Conservation (phyloP, 2,329 filamentous ascomycete species). For the Reticulascus tulasneorum region DNA sequence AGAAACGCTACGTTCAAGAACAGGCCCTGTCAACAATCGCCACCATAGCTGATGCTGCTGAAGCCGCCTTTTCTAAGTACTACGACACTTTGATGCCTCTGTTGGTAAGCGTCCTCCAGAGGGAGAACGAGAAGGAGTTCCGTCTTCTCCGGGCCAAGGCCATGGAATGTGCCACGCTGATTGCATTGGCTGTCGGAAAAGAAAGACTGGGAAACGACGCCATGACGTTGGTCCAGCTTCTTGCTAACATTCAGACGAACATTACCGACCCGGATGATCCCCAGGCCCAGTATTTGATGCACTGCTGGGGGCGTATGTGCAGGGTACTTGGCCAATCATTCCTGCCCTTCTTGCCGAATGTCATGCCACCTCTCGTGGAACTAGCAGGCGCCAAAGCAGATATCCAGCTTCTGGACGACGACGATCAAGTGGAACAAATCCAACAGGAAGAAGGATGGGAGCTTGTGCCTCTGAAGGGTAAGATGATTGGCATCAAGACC, state of each 20-base stretch:
- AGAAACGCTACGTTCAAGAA: conserved; percentile 95
- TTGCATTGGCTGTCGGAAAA: conserved; percentile 91
- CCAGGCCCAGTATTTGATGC: conserved; percentile 93
- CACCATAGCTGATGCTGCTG: conserved; percentile 96
- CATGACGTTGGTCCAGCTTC: conserved; percentile 77
- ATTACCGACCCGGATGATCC: conserved; percentile 92
- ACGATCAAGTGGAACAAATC: conserved; percentile 87
- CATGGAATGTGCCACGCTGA: conserved; percentile 97
- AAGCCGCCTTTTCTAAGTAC: conserved; percentile 91
- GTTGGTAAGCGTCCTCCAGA: conserved; percentile 81
- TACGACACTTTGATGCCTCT: conserved; percentile 96
- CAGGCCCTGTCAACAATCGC: conserved; percentile 97
- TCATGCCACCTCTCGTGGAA: conserved; percentile 91
- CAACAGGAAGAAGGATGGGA: conserved; percentile 98
- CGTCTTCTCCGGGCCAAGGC: conserved; percentile 89
- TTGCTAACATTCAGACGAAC: conserved; percentile 80
- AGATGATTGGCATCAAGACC: conserved; percentile 97
- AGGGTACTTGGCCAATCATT: conserved; percentile 88
- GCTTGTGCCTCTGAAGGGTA: conserved; percentile 91
- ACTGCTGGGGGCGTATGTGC: conserved; percentile 99
- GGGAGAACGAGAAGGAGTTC: conserved; percentile 92
- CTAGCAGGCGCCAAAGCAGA: conserved; percentile 94
- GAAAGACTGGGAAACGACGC: conserved; percentile 87
- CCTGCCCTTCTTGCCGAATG: conserved; percentile 83
- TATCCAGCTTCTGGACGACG: conserved; percentile 91